Base-by-base conservation (phyloP, 1,139 yeast species). In the Scheffersomyces parashehatae region DNA sequence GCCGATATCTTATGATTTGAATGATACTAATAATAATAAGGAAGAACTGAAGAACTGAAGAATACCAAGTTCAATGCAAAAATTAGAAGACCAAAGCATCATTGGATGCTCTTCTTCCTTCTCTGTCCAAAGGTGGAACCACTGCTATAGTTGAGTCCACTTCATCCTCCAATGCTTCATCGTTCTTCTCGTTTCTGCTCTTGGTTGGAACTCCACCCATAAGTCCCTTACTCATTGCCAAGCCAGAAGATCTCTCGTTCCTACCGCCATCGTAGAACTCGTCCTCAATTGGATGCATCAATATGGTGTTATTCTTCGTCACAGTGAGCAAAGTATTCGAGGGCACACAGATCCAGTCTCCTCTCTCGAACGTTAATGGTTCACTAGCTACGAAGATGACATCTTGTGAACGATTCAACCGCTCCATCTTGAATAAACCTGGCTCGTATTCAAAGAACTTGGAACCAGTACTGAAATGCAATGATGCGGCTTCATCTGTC, bases 331-430 rank as follows among this genome's bases (percentile, higher is more conserved):
- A 69, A 2, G 97, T 86, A 63, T 93, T 93, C 3, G 98, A 86
- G 2, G 98, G 99, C 1, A 93, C 96, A 13, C 97, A 85, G 46
- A 93, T 87, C 99, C 99, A 93, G 67, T 93, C 99, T 34, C 93
- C 93, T 45, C 99, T 73, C 68, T 93, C 98, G 65, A 93, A 93
- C 0, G 99, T 93, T 46, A 93, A 73, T 0, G 99, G 99, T 60
- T 93, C 99, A 30, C 96, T 85, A 2, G 99, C 97, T 36, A 93
- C 89, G 83, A 93, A 87, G n/a, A 93, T 85, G 31, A 93, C 93
- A 63, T 89, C 93, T 62, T 91, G 98, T 7, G 95, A 88, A 41
- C 97, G 75, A 63, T 91, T 96, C 47, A 88, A 73, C 41, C 99
- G 75, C 64, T 93, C 97, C 97, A 93, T 90, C 55, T 88, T 81